phyloP scores from a whole-genome alignment of 2,329 filamentous ascomycete genomes.

The Apiospora koreana region DNA sequence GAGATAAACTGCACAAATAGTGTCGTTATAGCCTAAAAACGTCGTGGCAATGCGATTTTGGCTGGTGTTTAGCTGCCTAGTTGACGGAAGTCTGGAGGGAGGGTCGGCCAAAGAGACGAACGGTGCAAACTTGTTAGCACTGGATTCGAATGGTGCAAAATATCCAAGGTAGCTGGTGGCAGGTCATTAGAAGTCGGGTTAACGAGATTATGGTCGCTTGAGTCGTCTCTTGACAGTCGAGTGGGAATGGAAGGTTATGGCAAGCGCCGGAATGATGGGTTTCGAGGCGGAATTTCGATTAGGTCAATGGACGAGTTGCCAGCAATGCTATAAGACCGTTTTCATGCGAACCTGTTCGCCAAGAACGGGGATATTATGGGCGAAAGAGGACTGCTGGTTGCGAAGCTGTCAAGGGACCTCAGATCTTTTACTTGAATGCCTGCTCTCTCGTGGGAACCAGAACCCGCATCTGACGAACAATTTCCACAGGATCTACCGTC shows the following conservation, averaged over 20 bases:
- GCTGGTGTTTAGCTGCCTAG: background rate
- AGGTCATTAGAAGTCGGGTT: background rate
- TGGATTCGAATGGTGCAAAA: background rate
- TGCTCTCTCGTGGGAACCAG: background rate
- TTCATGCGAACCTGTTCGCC: background rate
- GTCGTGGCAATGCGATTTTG: background rate
- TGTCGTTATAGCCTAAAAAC: background rate
- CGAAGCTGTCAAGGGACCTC: background rate
- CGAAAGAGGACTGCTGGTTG: background rate
- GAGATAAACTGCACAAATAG: background rate
- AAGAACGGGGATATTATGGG: background rate
- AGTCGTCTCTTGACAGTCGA: background rate
- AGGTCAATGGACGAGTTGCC: background rate
- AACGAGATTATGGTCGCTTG: background rate
- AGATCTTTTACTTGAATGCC: background rate
- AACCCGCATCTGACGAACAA: constrained; percentile 1
- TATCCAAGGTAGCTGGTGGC: background rate
- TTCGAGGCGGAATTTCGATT: background rate
- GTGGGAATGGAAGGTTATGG: background rate
- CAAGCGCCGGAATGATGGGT: background rate
- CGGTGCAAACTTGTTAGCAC: background rate
- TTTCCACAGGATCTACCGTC: constrained; percentile 9
- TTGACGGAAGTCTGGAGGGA: background rate
- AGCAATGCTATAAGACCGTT: background rate
- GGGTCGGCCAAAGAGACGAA: background rate